Percentiles rank a stretch among this genome's conserved stretches.
These are phyloP conservation scores for Flaveria bidentis DNA, from an alignment of 129 eudicot species.

Conservation along the genomic window DNA sequence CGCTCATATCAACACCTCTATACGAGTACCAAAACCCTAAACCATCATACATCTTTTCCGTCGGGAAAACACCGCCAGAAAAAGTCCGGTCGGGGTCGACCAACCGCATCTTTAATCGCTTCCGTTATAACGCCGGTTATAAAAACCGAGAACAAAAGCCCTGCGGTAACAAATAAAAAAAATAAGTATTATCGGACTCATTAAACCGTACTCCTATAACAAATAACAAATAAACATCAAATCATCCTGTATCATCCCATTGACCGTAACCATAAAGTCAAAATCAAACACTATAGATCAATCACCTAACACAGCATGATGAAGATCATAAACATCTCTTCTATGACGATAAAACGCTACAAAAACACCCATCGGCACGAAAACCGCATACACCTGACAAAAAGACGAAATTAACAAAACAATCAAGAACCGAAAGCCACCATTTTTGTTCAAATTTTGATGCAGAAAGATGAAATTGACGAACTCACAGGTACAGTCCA, in stretches of 20 bases:
- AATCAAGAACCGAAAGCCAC: not conserved
- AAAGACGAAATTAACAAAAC: slow-evolving; percentile 36
- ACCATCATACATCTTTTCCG: slow-evolving; percentile 71
- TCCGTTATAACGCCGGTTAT: slow-evolving; percentile 76
- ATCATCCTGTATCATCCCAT: not conserved
- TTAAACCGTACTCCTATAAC: too few species aligned
- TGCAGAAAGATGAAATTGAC: not conserved
- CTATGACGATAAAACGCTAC: slow-evolving; percentile 54
- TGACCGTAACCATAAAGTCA: not conserved
- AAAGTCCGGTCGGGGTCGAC: slow-evolving; percentile 93
- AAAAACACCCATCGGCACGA: slow-evolving; percentile 67
- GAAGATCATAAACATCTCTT: slow-evolving; percentile 93
- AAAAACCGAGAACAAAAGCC: slow-evolving; percentile 65
- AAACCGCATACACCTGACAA: slow-evolving; percentile 62
- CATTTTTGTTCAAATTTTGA: not conserved
- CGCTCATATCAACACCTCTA: not conserved
- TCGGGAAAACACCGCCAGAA: slow-evolving; percentile 99
- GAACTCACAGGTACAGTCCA: slow-evolving; percentile 74
- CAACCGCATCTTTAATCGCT: slow-evolving; percentile 90
- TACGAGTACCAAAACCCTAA: not conserved
- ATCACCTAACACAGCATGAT: slow-evolving; percentile 83
- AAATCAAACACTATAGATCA: slow-evolving; percentile 24
- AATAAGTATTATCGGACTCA: too few species aligned
- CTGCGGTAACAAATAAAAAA: slow-evolving; percentile 28
- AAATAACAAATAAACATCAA: not conserved